A percentile compares a stretch with the other conserved stretches of the same genome.
Conservation (phyloP, 306 rosid species). For the Cotoneaster glaucophyllus region DNA sequence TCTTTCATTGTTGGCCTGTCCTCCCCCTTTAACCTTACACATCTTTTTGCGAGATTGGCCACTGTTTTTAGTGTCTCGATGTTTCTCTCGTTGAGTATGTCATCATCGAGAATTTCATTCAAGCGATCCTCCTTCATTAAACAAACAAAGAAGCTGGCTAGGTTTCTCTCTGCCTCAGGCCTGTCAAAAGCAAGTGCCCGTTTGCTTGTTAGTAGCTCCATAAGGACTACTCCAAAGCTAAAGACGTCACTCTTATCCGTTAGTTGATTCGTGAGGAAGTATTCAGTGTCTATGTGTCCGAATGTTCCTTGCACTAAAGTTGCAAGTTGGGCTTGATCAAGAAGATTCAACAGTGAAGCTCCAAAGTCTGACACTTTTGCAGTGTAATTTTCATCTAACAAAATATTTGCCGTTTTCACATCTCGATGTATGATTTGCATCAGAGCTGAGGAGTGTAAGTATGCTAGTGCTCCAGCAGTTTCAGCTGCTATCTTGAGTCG, state of each 20-base stretch:
- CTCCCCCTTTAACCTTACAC: background rate
- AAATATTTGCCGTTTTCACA: background rate
- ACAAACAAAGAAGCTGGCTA: background rate
- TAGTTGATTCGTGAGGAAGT: background rate
- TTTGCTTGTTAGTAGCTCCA: background rate
- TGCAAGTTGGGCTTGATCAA: background rate
- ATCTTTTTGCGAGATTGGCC: constrained; percentile 1
- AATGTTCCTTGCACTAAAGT: background rate
- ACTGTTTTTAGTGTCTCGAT: background rate
- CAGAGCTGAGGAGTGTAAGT: background rate
- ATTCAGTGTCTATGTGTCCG: background rate
- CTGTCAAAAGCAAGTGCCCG: background rate
- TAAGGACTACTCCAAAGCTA: constrained; percentile 2
- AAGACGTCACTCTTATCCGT: background rate
- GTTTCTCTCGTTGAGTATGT: background rate
- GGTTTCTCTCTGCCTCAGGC: background rate
- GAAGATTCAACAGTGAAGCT: background rate
- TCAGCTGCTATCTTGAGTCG: background rate
- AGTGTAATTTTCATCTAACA: background rate
- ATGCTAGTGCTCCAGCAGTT: background rate
- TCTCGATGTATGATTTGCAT: constrained; percentile 1
- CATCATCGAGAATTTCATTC: background rate
- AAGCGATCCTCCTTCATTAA: background rate
- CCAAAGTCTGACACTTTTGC: constrained; percentile 8
- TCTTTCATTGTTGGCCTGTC: constrained; percentile 11